These are phyloP conservation scores for Apiospora kogelbergensis DNA, from an alignment of 2,329 filamentous ascomycete species.

Conservation along the genomic window DNA sequence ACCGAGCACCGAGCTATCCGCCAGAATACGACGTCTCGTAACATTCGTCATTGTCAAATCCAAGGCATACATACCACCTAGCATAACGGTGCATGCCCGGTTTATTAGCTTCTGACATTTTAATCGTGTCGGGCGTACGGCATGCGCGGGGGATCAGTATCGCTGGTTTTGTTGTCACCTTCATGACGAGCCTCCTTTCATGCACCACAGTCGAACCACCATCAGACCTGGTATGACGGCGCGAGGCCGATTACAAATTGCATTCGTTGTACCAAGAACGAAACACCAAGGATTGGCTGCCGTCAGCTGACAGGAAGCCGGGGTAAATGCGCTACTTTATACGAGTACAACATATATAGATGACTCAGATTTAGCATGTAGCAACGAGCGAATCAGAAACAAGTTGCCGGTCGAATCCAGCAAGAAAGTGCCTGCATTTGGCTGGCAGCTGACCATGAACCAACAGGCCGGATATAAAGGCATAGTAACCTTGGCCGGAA, in stretches of 20 bases:
- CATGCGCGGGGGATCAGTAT: neutral
- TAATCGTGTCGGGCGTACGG: neutral
- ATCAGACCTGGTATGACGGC: neutral
- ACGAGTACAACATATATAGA: neutral
- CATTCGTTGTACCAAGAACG: neutral
- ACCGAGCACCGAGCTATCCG: constrained; percentile 4
- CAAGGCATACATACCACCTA: neutral
- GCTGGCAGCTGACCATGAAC: neutral
- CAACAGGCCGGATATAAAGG: neutral
- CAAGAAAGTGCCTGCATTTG: neutral
- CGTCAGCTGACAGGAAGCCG: constrained; percentile 4
- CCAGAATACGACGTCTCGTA: neutral
- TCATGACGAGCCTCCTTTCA: neutral
- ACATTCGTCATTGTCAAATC: neutral
- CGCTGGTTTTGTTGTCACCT: neutral
- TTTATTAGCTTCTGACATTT: neutral
- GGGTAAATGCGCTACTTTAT: neutral
- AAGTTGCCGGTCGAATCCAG: neutral
- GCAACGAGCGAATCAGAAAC: neutral
- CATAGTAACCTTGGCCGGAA: neutral
- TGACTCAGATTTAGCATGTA: neutral
- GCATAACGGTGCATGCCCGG: neutral
- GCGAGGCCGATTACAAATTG: neutral
- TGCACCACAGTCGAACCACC: constrained; percentile 2
- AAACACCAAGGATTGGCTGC: neutral